Evolutionary conservation across 805 yeast genomes (phyloP).

Genomic region (Cyberlindnera mississippiensis): DNA sequence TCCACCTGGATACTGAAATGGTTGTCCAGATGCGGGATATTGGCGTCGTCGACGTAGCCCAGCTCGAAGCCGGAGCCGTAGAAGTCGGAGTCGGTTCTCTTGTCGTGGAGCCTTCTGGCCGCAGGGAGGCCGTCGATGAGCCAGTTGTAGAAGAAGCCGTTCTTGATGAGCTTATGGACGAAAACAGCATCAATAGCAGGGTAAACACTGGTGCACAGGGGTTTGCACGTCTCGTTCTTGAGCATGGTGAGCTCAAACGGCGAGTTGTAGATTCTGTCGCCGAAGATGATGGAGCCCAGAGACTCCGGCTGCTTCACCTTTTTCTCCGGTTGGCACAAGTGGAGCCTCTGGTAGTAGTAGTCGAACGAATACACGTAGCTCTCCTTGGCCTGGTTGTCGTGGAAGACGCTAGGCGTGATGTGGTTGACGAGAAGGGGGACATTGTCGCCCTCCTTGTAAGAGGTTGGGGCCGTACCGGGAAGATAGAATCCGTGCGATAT

Average conservation of each 20-base stretch:
- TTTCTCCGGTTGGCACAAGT: conserved; percentile 69
- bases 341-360: conserved; percentile 78
- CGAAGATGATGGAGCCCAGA: conserved; percentile 88
- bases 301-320: conserved; percentile 72
- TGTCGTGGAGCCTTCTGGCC: conserved; percentile 58
- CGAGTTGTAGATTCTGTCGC: conserved; percentile 92
- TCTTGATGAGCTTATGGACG: conserved; percentile 72
- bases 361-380: conserved; percentile 71
- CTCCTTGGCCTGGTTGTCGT: conserved; percentile 36
- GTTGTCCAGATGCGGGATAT: conserved; percentile 62
- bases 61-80: conserved; percentile 80
- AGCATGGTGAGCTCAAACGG: conserved; percentile 83
- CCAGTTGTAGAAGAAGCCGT: conserved; percentile 90
- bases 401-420: conserved; percentile 69
- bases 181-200: conserved; percentile 66
- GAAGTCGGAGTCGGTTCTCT: conserved; percentile 54
- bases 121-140: conserved; percentile 93
- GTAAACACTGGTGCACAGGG: conserved; percentile 59
- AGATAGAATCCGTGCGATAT: conserved; percentile 79
- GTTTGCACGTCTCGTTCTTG: conserved; percentile 61
- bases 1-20: conserved; percentile 79
- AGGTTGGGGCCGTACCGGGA: conserved; percentile 95
- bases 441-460: conserved; percentile 66
- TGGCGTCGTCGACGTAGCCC: conserved; percentile 60
- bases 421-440: conserved; percentile 86